These are phyloP conservation scores for Colletotrichum graminicola DNA, from an alignment of 2,329 filamentous ascomycete genomes.

Conservation along the genomic window DNA sequence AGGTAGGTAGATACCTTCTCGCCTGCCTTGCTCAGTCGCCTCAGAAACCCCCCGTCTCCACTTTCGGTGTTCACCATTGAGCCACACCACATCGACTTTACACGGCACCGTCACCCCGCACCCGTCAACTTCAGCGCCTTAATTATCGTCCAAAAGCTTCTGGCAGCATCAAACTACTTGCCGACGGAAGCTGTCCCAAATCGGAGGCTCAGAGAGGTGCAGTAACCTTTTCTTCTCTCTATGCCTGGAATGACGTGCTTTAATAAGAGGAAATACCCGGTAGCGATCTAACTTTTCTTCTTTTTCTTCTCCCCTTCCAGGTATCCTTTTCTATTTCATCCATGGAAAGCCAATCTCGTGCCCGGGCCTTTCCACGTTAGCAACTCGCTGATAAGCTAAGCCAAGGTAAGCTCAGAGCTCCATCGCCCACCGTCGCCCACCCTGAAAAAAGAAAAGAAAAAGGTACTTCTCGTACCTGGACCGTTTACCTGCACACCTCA, in stretches of 20 bases:
- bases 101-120: constrained; percentile 31
- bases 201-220: constrained; percentile 14
- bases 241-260: neutral
- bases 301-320: neutral
- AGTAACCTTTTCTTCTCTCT: neutral
- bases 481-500: neutral
- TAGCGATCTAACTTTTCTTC: neutral
- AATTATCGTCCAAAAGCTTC: constrained; percentile 27
- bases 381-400: constrained; percentile 24
- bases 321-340: neutral
- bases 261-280: neutral
- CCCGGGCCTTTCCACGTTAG: constrained; percentile 5
- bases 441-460: neutral
- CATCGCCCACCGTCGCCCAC: neutral
- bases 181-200: constrained; percentile 15
- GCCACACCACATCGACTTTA: constrained; percentile 12
- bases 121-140: constrained; percentile 13
- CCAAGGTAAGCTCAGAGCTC: constrained; percentile 29
- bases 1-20: neutral
- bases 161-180: constrained; percentile 17
- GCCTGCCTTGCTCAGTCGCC: constrained; percentile 1
- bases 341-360: neutral
- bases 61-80: constrained; percentile 6
- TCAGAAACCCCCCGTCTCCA: neutral
- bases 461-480: constrained; percentile 15